These are phyloP conservation scores for Vigna hirtella DNA, from an alignment of 306 rosid genomes.

Conservation along the genomic window DNA sequence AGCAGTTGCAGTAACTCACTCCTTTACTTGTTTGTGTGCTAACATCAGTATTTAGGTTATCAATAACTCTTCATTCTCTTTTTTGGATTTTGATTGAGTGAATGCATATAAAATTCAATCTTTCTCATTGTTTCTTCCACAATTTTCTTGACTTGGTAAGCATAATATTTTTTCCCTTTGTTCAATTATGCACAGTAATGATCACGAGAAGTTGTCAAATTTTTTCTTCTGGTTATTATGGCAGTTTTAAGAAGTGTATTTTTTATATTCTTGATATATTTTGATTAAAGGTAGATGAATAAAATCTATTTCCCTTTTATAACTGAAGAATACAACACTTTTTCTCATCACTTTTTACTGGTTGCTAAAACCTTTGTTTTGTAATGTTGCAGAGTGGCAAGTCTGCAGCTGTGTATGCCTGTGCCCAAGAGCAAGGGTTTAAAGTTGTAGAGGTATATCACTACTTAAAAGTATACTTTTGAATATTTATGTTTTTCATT, in stretches of 20 bases:
- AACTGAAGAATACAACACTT: conserved; percentile 10
- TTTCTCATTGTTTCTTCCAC: not conserved
- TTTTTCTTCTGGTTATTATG: not conserved
- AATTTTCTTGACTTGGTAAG: not conserved
- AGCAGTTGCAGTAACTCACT: no score
- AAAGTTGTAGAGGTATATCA: conserved; percentile 86
- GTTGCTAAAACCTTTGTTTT: conserved; percentile 39
- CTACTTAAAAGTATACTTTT: conserved; percentile 11
- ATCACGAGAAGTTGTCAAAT: not conserved
- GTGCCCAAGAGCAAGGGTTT: conserved; percentile 90
- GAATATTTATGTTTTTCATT: conserved; percentile 26
- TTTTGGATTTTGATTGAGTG: not conserved
- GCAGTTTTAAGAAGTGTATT: not conserved
- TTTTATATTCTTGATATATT: conserved; percentile 13
- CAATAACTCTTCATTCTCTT: no score
- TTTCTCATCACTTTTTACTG: conserved; percentile 18
- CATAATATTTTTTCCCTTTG: no score
- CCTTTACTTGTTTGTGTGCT: no score
- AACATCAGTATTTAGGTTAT: no score
- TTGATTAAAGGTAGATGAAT: not conserved
- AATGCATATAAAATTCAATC: no score
- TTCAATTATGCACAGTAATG: no score
- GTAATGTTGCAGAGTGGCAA: conserved; percentile 87
- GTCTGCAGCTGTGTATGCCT: conserved; percentile 94
- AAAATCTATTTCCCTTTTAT: conserved; percentile 10